phyloP scores from a whole-genome alignment of 257 asterid genomes.

The Nicotiana knightiana region DNA sequence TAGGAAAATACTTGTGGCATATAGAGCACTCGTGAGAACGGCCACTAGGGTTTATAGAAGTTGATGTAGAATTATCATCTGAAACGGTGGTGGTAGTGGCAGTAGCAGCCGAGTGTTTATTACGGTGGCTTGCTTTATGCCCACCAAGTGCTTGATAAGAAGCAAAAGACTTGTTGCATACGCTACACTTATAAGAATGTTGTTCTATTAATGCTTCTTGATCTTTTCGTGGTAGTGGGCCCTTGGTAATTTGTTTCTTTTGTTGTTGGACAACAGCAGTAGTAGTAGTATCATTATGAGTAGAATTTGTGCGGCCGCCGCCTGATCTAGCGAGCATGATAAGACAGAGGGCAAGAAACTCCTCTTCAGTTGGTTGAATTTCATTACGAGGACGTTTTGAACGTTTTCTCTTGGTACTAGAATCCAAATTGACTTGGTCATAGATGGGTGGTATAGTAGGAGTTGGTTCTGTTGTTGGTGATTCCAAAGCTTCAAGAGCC shows the following conservation, averaged over 20 bases:
- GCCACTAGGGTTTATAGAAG: background rate
- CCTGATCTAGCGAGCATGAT: slow-evolving; percentile 48
- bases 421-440: slow-evolving; percentile 16
- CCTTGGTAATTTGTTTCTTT: background rate
- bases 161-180: slow-evolving; percentile 25
- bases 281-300: too few species aligned
- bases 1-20: slow-evolving; percentile 22
- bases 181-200: slow-evolving; percentile 18
- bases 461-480: slow-evolving; percentile 25
- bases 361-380: slow-evolving; percentile 16
- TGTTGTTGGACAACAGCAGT: background rate
- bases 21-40: slow-evolving; percentile 28
- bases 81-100: background rate
- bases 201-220: background rate
- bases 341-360: slow-evolving; percentile 51
- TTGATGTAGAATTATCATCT: background rate
- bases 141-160: slow-evolving; percentile 58
- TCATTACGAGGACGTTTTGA: slow-evolving; percentile 43
- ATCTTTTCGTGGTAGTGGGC: background rate
- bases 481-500: slow-evolving; percentile 44
- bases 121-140: slow-evolving; percentile 41
- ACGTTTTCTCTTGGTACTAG: slow-evolving; percentile 32
- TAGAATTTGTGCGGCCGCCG: slow-evolving; percentile 18
- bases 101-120: background rate
- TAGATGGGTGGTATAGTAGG: slow-evolving; percentile 17